Evolutionary conservation across 257 asterid genomes (phyloP).

Genomic region (Plantago elongata): DNA sequence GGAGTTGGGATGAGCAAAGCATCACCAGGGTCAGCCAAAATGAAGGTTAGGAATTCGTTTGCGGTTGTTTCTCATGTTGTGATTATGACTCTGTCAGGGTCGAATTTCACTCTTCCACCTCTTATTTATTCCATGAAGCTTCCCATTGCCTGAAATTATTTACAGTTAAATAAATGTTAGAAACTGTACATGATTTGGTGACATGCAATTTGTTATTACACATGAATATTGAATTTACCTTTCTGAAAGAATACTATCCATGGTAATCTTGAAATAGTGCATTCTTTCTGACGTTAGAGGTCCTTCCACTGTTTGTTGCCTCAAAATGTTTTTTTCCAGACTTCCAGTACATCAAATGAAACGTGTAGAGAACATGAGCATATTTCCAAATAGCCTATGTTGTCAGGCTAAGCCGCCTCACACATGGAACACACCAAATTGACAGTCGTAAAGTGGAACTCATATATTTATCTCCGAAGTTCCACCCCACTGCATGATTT

Average conservation of each 20-base stretch:
- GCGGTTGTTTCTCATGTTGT: constrained; percentile 96
- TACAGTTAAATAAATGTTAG: neutral
- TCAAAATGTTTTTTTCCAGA: constrained; percentile 47
- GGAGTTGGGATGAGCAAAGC: constrained; percentile 91
- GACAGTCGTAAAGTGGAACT: too few relatives aligned
- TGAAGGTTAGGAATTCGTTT: constrained; percentile 76
- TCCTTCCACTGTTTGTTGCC: constrained; percentile 22
- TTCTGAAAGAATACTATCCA: constrained; percentile 72
- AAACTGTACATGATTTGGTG: constrained; percentile 4
- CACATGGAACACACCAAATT: too few relatives aligned
- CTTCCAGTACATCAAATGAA: constrained; percentile 78
- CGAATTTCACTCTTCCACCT: constrained; percentile 69
- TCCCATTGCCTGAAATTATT: constrained; percentile 66
- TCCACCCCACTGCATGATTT: neutral
- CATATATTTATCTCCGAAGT: neutral
- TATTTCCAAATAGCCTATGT: neutral
- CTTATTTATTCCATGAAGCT: constrained; percentile 82
- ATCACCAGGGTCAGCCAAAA: constrained; percentile 75
- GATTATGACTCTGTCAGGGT: constrained; percentile 73
- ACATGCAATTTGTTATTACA: neutral
- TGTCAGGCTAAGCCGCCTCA: neutral
- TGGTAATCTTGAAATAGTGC: constrained; percentile 95
- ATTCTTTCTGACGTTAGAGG: constrained; percentile 62
- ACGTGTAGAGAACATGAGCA: constrained; percentile 33
- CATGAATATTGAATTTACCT: constrained; percentile 28